These are phyloP conservation scores for Hortiboletus rubellus DNA, from an alignment of 1,284 basidiomycete genomes.

Conservation along the genomic window DNA sequence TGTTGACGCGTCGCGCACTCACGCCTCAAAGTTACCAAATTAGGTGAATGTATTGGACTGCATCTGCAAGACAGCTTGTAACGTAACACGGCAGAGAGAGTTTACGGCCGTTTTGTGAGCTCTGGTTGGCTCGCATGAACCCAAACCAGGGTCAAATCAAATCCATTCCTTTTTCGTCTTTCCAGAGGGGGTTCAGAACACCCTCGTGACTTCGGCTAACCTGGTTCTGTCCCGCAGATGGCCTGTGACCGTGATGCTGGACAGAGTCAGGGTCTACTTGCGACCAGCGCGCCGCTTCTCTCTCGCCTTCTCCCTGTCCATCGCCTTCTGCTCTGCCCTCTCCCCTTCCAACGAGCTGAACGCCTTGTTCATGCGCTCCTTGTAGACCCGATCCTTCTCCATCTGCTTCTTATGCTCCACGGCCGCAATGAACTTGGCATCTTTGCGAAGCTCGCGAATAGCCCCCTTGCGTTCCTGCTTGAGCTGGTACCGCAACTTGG, in stretches of 20 bases:
- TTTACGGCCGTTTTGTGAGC: too few species aligned
- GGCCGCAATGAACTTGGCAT: slow-evolving; percentile 88
- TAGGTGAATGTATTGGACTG: not conserved
- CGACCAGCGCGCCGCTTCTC: slow-evolving; percentile 76
- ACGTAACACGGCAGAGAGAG: too few species aligned
- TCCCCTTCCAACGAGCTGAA: slow-evolving; percentile 85
- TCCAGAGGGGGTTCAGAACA: too few species aligned
- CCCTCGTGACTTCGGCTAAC: too few species aligned
- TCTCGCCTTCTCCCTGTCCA: slow-evolving; percentile 78
- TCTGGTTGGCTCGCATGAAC: too few species aligned
- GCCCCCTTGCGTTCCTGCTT: slow-evolving; percentile 98
- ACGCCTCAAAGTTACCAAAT: slow-evolving; percentile 7
- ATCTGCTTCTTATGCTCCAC: slow-evolving; percentile 84
- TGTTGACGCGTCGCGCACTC: slow-evolving; percentile 10
- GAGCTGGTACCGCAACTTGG: slow-evolving; percentile 87
- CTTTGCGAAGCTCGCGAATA: slow-evolving; percentile 94
- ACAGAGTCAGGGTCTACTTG: slow-evolving; percentile 41
- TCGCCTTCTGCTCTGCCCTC: slow-evolving; percentile 92
- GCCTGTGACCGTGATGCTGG: too few species aligned
- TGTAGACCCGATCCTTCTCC: slow-evolving; percentile 81
- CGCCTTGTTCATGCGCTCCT: slow-evolving; percentile 79
- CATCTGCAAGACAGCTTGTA: too few species aligned
- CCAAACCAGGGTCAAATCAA: too few species aligned
- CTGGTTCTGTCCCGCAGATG: too few species aligned
- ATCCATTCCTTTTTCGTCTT: too few species aligned